These are phyloP conservation scores for Arachis hypogaea DNA, from an alignment of 306 rosid genomes.

Conservation along the genomic window DNA sequence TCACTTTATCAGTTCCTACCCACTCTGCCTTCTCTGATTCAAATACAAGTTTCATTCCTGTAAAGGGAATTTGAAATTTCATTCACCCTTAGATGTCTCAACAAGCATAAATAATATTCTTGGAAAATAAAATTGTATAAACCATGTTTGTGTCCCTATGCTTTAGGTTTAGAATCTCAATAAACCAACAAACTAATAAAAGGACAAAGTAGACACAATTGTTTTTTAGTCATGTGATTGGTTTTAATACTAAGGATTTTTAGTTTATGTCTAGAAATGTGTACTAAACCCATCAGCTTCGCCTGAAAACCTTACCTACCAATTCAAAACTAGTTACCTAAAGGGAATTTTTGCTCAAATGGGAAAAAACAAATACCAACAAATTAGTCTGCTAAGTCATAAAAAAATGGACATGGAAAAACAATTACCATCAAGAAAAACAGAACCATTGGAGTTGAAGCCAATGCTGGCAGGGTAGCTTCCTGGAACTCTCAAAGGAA, in stretches of 20 bases:
- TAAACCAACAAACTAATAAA: conserved; percentile 2
- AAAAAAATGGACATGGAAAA: conserved; percentile 4
- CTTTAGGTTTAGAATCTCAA: not conserved
- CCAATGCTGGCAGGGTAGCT: conserved; percentile 90
- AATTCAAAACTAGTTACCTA: conserved; percentile 15
- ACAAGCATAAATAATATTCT: not conserved
- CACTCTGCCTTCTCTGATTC: conserved; percentile 77
- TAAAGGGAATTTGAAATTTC: not conserved
- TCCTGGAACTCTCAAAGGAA: conserved; percentile 74
- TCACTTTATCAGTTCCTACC: conserved; percentile 73
- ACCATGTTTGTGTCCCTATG: conserved; percentile 3
- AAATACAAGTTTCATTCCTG: conserved; percentile 76
- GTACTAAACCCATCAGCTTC: not conserved
- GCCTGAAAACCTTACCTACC: conserved; percentile 9
- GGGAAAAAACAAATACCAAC: not conserved
- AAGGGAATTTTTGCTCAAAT: not conserved
- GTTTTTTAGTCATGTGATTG: conserved; percentile 1
- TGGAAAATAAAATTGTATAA: not conserved
- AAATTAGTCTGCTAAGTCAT: not conserved
- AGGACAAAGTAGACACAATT: not conserved
- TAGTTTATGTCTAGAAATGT: conserved; percentile 3
- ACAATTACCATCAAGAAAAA: conserved; percentile 80
- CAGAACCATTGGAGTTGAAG: conserved; percentile 88
- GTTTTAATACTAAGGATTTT: conserved; percentile 7
- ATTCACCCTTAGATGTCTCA: conserved; percentile 12